phyloP scores from a whole-genome alignment of 1,139 yeast genomes.

The Taphrina communis region DNA sequence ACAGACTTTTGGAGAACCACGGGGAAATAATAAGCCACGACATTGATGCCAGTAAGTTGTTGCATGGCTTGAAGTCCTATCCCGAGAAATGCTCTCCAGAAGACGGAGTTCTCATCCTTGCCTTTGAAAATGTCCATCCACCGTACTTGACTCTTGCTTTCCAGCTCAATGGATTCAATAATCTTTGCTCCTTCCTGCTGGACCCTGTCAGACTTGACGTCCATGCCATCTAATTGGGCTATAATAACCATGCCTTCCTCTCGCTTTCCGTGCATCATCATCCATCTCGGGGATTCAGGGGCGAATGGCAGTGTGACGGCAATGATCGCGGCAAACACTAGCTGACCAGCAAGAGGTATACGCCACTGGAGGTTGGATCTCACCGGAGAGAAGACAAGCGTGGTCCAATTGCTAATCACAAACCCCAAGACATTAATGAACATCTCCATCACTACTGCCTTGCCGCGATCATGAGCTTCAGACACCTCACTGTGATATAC shows the following conservation, averaged over 20 bases:
- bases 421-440: constrained; percentile 75
- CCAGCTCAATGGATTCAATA: constrained; percentile 25
- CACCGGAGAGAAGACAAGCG: constrained; percentile 57
- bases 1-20: constrained; percentile 43
- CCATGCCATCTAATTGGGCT: constrained; percentile 44
- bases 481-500: constrained; percentile 83
- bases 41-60: constrained; percentile 46
- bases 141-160: constrained; percentile 9
- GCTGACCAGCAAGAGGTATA: constrained; percentile 53
- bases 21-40: constrained; percentile 46
- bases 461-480: constrained; percentile 72
- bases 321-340: constrained; percentile 45
- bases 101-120: constrained; percentile 34
- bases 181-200: constrained; percentile 40
- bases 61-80: constrained; percentile 46
- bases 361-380: constrained; percentile 58
- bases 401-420: constrained; percentile 71
- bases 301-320: constrained; percentile 51
- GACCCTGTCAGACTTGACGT: constrained; percentile 42
- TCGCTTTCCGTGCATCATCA: constrained; percentile 60
- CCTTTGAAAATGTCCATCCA: constrained; percentile 25
- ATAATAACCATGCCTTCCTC: constrained; percentile 65
- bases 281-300: constrained; percentile 81
- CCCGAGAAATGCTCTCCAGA: constrained; percentile 45
- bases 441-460: constrained; percentile 72